phyloP scores from a whole-genome alignment of 1,139 yeast genomes.

The Casaregolazyma lundiana region DNA sequence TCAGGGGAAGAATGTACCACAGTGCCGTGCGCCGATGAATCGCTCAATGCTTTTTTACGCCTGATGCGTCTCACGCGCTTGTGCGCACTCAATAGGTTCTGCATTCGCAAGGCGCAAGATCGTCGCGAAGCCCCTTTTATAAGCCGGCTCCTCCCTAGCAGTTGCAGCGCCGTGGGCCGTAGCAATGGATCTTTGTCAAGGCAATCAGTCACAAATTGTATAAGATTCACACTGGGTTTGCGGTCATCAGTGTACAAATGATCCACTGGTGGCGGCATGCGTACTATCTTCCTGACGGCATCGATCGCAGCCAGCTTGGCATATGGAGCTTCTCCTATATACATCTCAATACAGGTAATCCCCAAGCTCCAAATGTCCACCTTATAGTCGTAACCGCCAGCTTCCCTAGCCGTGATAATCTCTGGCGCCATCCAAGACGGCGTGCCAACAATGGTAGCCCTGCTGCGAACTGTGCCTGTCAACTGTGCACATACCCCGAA shows the following conservation, averaged over 20 bases:
- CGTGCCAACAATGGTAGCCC: slow-evolving; percentile 92
- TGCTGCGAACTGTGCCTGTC: slow-evolving; percentile 63
- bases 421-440: slow-evolving; percentile 99
- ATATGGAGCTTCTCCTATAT: slow-evolving; percentile 81
- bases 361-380: slow-evolving; percentile 91
- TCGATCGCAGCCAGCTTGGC: slow-evolving; percentile 62
- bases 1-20: background rate
- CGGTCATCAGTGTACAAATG: slow-evolving; percentile 18
- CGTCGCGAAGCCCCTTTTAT: background rate
- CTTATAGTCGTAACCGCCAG: slow-evolving; percentile 81
- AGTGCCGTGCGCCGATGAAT: background rate
- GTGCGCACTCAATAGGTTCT: background rate
- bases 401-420: slow-evolving; percentile 51
- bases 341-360: slow-evolving; percentile 83
- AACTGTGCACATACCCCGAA: slow-evolving; percentile 90
- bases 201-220: slow-evolving; percentile 58
- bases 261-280: slow-evolving; percentile 61
- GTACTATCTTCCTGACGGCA: slow-evolving; percentile 68
- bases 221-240: slow-evolving; percentile 40
- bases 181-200: slow-evolving; percentile 52
- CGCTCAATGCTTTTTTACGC: no score
- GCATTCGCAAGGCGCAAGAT: background rate
- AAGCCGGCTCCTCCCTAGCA: slow-evolving; percentile 17
- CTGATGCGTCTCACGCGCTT: background rate
- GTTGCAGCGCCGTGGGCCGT: slow-evolving; percentile 34